phyloP scores from a whole-genome alignment of 1,284 basidiomycete genomes.

The Cryptococcus maquisensis region DNA sequence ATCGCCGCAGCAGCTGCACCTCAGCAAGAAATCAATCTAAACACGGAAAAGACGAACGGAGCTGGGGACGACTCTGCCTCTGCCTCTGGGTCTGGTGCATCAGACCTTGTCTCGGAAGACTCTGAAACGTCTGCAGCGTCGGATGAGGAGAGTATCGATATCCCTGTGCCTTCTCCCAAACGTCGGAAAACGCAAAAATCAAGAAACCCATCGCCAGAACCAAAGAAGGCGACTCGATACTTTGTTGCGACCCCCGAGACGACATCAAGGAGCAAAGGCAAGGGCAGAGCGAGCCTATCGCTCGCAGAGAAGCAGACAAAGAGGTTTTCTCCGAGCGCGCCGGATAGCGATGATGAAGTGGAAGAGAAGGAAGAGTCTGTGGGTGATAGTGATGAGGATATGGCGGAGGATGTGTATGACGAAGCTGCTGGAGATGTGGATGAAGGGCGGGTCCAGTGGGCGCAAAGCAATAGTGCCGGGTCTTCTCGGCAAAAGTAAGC shows the following conservation, averaged over 20 bases:
- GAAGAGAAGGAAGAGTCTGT: slow-evolving; percentile 13
- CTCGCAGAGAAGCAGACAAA: background rate
- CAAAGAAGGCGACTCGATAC: slow-evolving; percentile 1
- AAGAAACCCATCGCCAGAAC: background rate
- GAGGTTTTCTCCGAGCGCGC: slow-evolving; percentile 34
- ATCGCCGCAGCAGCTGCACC: slow-evolving; percentile 5
- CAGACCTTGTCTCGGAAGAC: background rate
- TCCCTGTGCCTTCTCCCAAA: slow-evolving; percentile 2
- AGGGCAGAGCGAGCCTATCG: background rate
- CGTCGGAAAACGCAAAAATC: slow-evolving; percentile 6
- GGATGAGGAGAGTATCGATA: background rate
- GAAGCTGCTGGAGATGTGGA: slow-evolving; percentile 14
- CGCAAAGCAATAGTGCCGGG: background rate
- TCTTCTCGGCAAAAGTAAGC: background rate
- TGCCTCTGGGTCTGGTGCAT: background rate
- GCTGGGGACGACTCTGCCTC: no score
- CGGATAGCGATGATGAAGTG: slow-evolving; percentile 13
- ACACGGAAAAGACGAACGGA: no score
- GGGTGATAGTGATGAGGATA: slow-evolving; percentile 14
- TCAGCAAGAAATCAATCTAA: background rate
- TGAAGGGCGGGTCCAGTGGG: slow-evolving; percentile 21
- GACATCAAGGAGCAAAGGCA: no score
- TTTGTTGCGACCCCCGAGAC: background rate
- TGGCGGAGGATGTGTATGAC: slow-evolving; percentile 11
- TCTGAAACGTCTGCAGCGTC: background rate